phyloP scores from a whole-genome alignment of 2,329 filamentous ascomycete genomes.

The Xylaria sp. region DNA sequence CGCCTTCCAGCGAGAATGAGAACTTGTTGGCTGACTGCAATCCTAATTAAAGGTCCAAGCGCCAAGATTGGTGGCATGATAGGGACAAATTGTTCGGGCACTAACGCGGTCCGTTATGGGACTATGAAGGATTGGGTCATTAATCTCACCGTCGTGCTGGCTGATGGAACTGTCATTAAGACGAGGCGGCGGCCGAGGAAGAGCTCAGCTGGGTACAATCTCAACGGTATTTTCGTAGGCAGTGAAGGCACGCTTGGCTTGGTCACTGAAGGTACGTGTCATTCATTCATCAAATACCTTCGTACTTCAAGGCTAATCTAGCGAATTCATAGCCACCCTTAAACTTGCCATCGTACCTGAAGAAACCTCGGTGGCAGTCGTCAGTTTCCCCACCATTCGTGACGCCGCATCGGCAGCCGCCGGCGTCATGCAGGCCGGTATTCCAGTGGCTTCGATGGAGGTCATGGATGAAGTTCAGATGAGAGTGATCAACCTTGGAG shows the following conservation, averaged over 20 bases:
- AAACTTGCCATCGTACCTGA: slow-evolving; percentile 82
- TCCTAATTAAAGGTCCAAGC: slow-evolving; percentile 58
- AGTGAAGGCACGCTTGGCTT: slow-evolving; percentile 84
- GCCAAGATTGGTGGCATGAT: slow-evolving; percentile 87
- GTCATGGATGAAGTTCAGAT: slow-evolving; percentile 92
- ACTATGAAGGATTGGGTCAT: slow-evolving; percentile 92
- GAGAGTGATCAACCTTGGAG: slow-evolving; percentile 80
- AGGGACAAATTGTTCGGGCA: slow-evolving; percentile 81
- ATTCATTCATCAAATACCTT: not conserved
- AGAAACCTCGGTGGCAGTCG: slow-evolving; percentile 80
- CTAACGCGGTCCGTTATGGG: slow-evolving; percentile 82
- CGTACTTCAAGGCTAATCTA: slow-evolving; percentile 6
- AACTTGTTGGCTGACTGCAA: slow-evolving; percentile 48
- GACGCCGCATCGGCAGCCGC: slow-evolving; percentile 80
- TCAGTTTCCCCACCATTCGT: slow-evolving; percentile 80
- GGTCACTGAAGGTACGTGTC: slow-evolving; percentile 72
- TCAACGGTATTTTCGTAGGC: slow-evolving; percentile 82
- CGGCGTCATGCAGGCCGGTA: slow-evolving; percentile 77
- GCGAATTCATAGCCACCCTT: slow-evolving; percentile 68
- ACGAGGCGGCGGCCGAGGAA: slow-evolving; percentile 82
- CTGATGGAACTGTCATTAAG: slow-evolving; percentile 83
- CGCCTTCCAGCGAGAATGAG: slow-evolving; percentile 48
- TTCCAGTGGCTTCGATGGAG: slow-evolving; percentile 82
- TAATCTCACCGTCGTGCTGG: slow-evolving; percentile 82
- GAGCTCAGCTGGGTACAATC: slow-evolving; percentile 84